phyloP scores from a whole-genome alignment of 495 filamentous ascomycete genomes.

The Terfezia boudieri region DNA sequence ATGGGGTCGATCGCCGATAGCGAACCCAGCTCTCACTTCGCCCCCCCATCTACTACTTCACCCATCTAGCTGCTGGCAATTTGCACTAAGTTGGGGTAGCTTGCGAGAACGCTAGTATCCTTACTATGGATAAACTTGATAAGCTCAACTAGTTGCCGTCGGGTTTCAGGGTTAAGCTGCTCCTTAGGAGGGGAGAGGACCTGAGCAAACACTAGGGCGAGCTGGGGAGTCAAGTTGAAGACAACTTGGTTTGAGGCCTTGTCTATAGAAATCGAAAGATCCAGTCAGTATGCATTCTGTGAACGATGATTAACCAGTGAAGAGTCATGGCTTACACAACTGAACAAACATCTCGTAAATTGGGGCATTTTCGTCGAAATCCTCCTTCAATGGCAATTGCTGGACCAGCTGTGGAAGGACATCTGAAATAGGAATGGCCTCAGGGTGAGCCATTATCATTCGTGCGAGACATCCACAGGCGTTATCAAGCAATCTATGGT shows the following conservation, averaged over 20 bases:
- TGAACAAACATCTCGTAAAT: slow-evolving; percentile 71
- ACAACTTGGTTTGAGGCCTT: slow-evolving; percentile 48
- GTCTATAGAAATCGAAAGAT: slow-evolving; percentile 25
- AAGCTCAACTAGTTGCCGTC: slow-evolving; percentile 42
- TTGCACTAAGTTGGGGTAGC: slow-evolving; percentile 12
- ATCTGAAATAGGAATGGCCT: slow-evolving; percentile 52
- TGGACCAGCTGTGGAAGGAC: slow-evolving; percentile 60
- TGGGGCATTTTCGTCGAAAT: slow-evolving; percentile 90
- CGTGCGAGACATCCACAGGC: slow-evolving; percentile 78
- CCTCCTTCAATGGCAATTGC: slow-evolving; percentile 72
- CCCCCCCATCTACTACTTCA: too few species aligned
- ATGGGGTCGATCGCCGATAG: too few species aligned
- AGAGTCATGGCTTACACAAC: slow-evolving; percentile 40
- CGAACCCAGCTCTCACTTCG: too few species aligned
- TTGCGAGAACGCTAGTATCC: slow-evolving; percentile 11
- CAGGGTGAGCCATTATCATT: slow-evolving; percentile 69
- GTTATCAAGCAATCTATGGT: slow-evolving; percentile 71
- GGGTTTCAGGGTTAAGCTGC: slow-evolving; percentile 65
- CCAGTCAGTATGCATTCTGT: too few species aligned
- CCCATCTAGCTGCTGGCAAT: background rate
- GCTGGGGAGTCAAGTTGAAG: slow-evolving; percentile 47
- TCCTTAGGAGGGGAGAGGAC: slow-evolving; percentile 60
- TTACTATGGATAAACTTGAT: slow-evolving; percentile 46
- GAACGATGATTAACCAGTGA: background rate
- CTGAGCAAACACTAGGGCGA: slow-evolving; percentile 59